Percentiles rank a stretch among this genome's conserved stretches.
Evolutionary conservation across 495 filamentous ascomycete genomes (phyloP).

Genomic region (Xylaria curta): DNA sequence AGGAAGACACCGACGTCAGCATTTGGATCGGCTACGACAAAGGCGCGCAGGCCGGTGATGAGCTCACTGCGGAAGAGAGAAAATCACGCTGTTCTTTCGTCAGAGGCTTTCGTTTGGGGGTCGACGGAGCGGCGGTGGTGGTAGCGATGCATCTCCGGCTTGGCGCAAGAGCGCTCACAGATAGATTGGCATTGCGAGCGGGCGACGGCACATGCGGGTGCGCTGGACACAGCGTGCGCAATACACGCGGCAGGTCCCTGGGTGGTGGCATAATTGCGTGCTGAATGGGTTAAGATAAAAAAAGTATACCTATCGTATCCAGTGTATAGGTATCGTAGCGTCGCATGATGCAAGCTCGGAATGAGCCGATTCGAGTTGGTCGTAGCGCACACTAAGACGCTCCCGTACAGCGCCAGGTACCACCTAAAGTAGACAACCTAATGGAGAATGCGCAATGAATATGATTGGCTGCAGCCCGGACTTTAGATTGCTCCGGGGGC

Average conservation of each 20-base stretch:
- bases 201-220: neutral
- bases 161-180: neutral
- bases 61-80: conserved; percentile 74
- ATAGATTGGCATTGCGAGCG: neutral
- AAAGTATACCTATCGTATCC: no score
- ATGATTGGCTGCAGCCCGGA: conserved; percentile 5
- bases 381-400: neutral
- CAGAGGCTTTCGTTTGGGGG: conserved; percentile 62
- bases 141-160: conserved; percentile 15
- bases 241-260: neutral
- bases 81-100: conserved; percentile 73
- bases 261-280: conserved; percentile 9
- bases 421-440: neutral
- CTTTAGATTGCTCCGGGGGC: neutral
- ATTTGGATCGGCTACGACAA: neutral
- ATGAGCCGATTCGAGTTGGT: conserved; percentile 8
- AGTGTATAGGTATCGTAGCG: no score
- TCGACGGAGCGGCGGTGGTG: conserved; percentile 20
- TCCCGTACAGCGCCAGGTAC: no score
- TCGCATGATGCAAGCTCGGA: conserved; percentile 11
- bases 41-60: neutral
- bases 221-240: neutral
- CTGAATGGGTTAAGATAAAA: neutral
- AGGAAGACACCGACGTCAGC: conserved; percentile 18
- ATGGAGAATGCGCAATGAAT: neutral